These are phyloP conservation scores for Aspergillus avenaceus DNA, from an alignment of 495 filamentous ascomycete species.

Conservation along the genomic window DNA sequence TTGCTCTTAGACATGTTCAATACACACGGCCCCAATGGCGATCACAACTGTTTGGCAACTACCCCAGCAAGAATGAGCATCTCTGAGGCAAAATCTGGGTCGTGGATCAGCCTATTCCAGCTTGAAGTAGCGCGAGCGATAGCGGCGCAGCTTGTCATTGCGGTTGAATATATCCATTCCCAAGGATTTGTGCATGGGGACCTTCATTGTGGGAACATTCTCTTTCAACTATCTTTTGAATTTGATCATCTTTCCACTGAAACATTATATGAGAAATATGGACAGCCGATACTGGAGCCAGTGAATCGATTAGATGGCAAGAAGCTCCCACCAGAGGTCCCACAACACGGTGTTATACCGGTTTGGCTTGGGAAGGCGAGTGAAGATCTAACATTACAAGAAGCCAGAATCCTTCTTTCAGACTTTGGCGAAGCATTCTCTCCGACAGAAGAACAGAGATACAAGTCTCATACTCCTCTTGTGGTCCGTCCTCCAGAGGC, in stretches of 20 bases:
- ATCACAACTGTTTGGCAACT: conserved; percentile 37
- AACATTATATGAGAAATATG: conserved; percentile 25
- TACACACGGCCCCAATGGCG: conserved; percentile 40
- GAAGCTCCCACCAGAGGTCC: conserved; percentile 17
- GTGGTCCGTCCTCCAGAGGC: conserved; percentile 27
- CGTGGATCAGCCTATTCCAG: conserved; percentile 31
- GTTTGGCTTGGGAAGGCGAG: conserved; percentile 29
- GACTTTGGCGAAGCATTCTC: conserved; percentile 39
- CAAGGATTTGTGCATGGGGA: conserved; percentile 32
- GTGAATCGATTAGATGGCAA: conserved; percentile 24
- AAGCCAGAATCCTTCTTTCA: conserved; percentile 30
- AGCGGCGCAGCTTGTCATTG: conserved; percentile 34
- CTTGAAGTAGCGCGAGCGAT: conserved; percentile 37
- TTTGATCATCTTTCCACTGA: conserved; percentile 20
- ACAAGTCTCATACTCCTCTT: conserved; percentile 29
- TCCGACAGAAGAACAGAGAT: conserved; percentile 20
- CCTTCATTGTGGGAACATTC: conserved; percentile 31
- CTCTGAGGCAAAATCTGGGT: conserved; percentile 24
- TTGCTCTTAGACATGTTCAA: conserved; percentile 37
- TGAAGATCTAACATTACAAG: conserved; percentile 22
- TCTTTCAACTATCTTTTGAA: conserved; percentile 16
- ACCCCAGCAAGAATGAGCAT: conserved; percentile 27
- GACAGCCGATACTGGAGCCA: conserved; percentile 22
- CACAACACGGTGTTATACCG: conserved; percentile 16
- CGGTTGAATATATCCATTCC: conserved; percentile 28